Conservation (phyloP, 2,329 filamentous ascomycete species). For the Fusarium sp. region DNA sequence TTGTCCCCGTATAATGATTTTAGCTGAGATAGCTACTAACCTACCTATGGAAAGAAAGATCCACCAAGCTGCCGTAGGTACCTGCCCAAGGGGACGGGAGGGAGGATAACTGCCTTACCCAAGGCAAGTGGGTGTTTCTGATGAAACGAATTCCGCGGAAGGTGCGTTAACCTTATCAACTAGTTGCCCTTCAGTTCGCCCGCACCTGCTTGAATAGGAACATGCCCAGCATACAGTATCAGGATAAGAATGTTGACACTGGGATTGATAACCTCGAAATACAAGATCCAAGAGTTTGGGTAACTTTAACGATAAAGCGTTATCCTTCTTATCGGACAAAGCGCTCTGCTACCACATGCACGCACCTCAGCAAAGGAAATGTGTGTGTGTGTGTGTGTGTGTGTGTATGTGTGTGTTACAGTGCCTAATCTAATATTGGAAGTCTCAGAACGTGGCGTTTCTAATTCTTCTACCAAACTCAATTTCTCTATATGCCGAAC, state of each 20-base stretch:
- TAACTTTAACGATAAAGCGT: not conserved
- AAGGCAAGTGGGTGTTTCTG: not conserved
- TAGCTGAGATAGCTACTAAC: not conserved
- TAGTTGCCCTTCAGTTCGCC: not conserved
- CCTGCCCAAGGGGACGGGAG: not conserved
- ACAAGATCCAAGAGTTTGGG: not conserved
- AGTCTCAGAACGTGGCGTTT: not conserved
- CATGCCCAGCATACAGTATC: not conserved
- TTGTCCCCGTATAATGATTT: not conserved
- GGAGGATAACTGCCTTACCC: no score
- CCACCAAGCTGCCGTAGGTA: not conserved
- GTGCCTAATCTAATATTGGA: not conserved
- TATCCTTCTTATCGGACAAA: not conserved
- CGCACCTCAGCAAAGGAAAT: not conserved
- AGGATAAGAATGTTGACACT: not conserved
- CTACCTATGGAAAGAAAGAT: not conserved
- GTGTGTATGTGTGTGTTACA: not conserved
- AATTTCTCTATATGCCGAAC: constrained; percentile 17
- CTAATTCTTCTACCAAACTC: constrained; percentile 16
- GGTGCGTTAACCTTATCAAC: not conserved
- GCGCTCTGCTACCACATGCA: not conserved
- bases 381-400: not conserved
- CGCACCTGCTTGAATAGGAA: not conserved
- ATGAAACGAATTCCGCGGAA: not conserved
- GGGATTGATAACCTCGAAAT: not conserved